phyloP scores from a whole-genome alignment of 2,329 filamentous ascomycete species.

The Calonectria honghensis region DNA sequence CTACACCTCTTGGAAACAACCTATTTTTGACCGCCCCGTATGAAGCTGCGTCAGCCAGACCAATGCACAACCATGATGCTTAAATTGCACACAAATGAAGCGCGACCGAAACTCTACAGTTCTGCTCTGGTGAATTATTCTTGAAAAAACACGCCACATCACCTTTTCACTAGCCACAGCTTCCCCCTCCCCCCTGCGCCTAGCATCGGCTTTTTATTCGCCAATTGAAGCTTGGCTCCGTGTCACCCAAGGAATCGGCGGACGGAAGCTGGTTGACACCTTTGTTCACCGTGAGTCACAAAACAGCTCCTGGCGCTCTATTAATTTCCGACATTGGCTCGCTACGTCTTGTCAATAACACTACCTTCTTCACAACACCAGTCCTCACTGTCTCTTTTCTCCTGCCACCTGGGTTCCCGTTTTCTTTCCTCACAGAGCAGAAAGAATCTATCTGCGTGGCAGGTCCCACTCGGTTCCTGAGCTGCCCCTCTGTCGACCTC shows the following conservation, averaged over 20 bases:
- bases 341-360: neutral
- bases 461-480: slow-evolving; percentile 4
- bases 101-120: neutral
- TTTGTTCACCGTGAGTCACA: slow-evolving; percentile 43
- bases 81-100: neutral
- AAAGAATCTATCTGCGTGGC: slow-evolving; percentile 21
- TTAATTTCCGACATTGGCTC: slow-evolving; percentile 16
- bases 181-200: slow-evolving; percentile 25
- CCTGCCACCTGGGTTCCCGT: neutral
- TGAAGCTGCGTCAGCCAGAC: neutral
- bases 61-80: neutral
- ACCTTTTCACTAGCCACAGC: slow-evolving; percentile 27
- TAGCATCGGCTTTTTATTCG: slow-evolving; percentile 40
- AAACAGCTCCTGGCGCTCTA: slow-evolving; percentile 10
- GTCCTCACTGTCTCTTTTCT: neutral
- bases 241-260: neutral
- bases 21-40: neutral
- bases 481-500: neutral
- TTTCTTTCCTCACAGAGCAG: neutral
- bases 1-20: neutral
- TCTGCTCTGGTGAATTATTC: neutral
- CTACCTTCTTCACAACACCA: neutral
- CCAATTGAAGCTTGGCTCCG: slow-evolving; percentile 33
- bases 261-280: slow-evolving; percentile 12
- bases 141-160: slow-evolving; percentile 27